These are phyloP conservation scores for Xerocomus minutiporus DNA, from an alignment of 1,284 basidiomycete species.

Conservation along the genomic window DNA sequence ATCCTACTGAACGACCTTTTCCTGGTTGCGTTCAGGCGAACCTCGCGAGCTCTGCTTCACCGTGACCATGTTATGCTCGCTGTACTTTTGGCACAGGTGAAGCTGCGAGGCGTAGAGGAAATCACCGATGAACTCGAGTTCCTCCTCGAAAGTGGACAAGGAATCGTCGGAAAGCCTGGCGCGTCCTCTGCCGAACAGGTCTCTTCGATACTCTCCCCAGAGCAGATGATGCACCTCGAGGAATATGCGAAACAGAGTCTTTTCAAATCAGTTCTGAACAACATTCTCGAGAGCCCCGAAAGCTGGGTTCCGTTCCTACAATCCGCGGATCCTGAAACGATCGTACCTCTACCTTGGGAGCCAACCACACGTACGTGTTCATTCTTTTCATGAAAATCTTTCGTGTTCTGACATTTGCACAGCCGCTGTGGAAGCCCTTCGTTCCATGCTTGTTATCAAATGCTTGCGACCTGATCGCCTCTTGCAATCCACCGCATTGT, in stretches of 20 bases:
- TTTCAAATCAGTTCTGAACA: conserved; percentile 74
- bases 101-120: conserved; percentile 74
- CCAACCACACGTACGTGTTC: conserved; percentile 59
- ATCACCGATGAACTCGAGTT: conserved; percentile 86
- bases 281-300: conserved; percentile 60
- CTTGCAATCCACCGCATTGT: conserved; percentile 73
- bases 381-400: background rate
- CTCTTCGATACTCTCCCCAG: conserved; percentile 51
- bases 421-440: conserved; percentile 73
- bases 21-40: conserved; percentile 84
- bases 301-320: conserved; percentile 79
- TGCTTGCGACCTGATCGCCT: conserved; percentile 88
- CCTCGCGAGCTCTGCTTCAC: conserved; percentile 88
- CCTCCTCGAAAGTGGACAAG: conserved; percentile 82
- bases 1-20: conserved; percentile 92
- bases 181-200: conserved; percentile 36
- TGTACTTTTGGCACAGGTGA: conserved; percentile 86
- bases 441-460: conserved; percentile 77
- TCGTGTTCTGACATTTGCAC: conserved; percentile 16
- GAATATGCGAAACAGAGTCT: conserved; percentile 64
- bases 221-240: conserved; percentile 68
- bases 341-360: conserved; percentile 77
- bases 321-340: conserved; percentile 66
- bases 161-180: conserved; percentile 43
- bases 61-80: conserved; percentile 91